Percentiles rank a stretch among this genome's conserved stretches.
These are phyloP conservation scores for Scedosporium dehoogii DNA, from an alignment of 2,329 filamentous ascomycete species.

Conservation along the genomic window DNA sequence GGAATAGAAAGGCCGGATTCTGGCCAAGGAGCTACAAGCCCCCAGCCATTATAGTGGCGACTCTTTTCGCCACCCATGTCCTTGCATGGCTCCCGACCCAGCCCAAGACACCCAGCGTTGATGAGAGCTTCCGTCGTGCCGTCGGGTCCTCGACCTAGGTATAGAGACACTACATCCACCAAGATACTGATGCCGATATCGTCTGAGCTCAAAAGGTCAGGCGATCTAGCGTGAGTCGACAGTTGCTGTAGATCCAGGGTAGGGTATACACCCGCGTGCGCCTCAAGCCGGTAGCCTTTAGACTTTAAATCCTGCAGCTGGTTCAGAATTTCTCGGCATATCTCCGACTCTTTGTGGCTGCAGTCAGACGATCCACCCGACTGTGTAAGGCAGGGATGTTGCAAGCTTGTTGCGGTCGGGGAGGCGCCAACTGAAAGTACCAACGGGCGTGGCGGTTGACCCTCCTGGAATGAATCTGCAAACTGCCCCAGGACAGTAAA, in stretches of 20 bases:
- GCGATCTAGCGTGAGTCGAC: conserved; percentile 51
- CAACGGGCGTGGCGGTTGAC: conserved; percentile 21
- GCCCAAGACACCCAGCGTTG: conserved; percentile 56
- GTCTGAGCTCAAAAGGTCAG: conserved; percentile 31
- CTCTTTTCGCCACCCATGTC: conserved; percentile 25
- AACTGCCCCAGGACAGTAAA: conserved; percentile 42
- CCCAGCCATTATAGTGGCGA: conserved; percentile 58
- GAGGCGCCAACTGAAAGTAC: conserved; percentile 67
- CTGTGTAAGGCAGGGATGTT: conserved; percentile 35
- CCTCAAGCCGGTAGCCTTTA: conserved; percentile 43
- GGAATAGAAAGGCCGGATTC: conserved; percentile 20
- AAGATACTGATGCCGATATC: conserved; percentile 59
- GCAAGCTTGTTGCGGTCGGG: conserved; percentile 58
- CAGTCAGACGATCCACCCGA: conserved; percentile 3
- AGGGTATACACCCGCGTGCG: conserved; percentile 70
- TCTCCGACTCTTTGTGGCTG: background rate
- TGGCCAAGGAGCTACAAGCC: conserved; percentile 52
- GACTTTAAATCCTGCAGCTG: conserved; percentile 27
- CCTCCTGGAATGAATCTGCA: conserved; percentile 24
- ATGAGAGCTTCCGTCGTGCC: conserved; percentile 54
- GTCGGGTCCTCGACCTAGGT: conserved; percentile 43
- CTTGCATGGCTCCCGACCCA: conserved; percentile 64
- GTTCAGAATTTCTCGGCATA: conserved; percentile 18
- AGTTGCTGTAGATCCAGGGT: conserved; percentile 71
- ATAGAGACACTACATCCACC: conserved; percentile 62